Evolutionary conservation across 768 basidiomycete species (phyloP), one percentile per base, ranked within the genome.

Genomic region (Cytidiella melzeri): DNA sequence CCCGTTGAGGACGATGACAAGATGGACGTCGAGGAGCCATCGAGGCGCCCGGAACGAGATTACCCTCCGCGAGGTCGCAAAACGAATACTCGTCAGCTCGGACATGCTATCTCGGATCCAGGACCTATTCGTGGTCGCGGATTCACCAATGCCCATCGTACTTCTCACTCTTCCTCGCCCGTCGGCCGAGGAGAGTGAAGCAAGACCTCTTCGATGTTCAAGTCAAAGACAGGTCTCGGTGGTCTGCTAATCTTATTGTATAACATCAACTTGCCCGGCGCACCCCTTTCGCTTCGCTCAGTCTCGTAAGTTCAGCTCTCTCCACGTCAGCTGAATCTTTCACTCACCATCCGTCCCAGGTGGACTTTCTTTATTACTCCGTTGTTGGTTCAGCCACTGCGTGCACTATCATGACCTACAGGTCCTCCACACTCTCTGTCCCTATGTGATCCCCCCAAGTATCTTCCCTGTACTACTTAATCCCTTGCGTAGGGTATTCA

Each of bases 11-110:
- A 70, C 74, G 47, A 45, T 41, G 52, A 45, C 48, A 19, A 72
- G 73, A 18, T 67, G 76, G 53, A 64, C 69, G 19, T 65, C 67
- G 43, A 67, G 62, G 49, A 63, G 30, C 49, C 49, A 45, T 24
- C 43, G 7, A 34, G 36, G 19, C 40, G 18, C 9, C 26, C 37
- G 27, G 34, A 47, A 18, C 28, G 51, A 19, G 55, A 55, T 18
- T 43, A 41, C 45, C 36, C 52, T 19, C 53, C 60, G 21, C 58
- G 62, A 21, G 62, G 62, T 7, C 58, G 62, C 5, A 48, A 57
- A 48, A 57, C 58, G 38, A 57, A 55, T 21, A 47, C 54, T 45
- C 60, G 62, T 45, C 58, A 60, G 6, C 52, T 64, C n/a, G 62
- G 60, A 12, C 62, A 64, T 41, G 57, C 62, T 12, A 54, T 53